Conservation (phyloP, 2,329 filamentous ascomycete genomes). For the Allantophomopsis cytisporea region DNA sequence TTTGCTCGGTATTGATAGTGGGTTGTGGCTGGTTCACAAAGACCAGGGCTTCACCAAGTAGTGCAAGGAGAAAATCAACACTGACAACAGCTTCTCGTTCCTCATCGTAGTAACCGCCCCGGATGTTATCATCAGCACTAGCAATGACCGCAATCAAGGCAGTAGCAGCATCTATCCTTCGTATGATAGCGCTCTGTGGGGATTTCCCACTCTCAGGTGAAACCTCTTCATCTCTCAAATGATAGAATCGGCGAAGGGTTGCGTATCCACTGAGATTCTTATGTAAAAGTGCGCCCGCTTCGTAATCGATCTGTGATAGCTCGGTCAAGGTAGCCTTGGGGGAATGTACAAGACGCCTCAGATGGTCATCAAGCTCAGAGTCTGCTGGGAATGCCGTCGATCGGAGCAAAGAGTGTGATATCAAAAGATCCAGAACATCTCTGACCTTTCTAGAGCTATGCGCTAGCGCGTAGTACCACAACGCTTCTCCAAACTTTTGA, state of each 20-base stretch:
- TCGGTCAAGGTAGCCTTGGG: slow-evolving; percentile 59
- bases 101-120: slow-evolving; percentile 77
- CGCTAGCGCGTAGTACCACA: slow-evolving; percentile 84
- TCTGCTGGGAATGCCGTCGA: slow-evolving; percentile 67
- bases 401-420: slow-evolving; percentile 75
- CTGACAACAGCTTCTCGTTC: slow-evolving; percentile 71
- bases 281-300: slow-evolving; percentile 72
- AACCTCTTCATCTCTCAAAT: slow-evolving; percentile 62
- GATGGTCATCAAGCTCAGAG: slow-evolving; percentile 57
- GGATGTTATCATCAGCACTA: slow-evolving; percentile 80
- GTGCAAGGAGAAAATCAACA: slow-evolving; percentile 71
- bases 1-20: slow-evolving; percentile 56
- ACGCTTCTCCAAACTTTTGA: slow-evolving; percentile 69
- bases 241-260: slow-evolving; percentile 80
- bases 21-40: slow-evolving; percentile 53
- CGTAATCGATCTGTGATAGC: slow-evolving; percentile 61
- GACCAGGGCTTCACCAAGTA: slow-evolving; percentile 73
- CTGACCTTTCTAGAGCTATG: slow-evolving; percentile 69
- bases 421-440: slow-evolving; percentile 74
- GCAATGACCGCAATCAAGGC: slow-evolving; percentile 73
- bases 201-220: slow-evolving; percentile 22
- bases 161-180: slow-evolving; percentile 56
- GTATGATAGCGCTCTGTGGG: slow-evolving; percentile 30
- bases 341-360: slow-evolving; percentile 55
- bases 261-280: slow-evolving; percentile 86